phyloP scores from a whole-genome alignment of 352 stramenopile genomes.

The Phytophthora boehmeriae region DNA sequence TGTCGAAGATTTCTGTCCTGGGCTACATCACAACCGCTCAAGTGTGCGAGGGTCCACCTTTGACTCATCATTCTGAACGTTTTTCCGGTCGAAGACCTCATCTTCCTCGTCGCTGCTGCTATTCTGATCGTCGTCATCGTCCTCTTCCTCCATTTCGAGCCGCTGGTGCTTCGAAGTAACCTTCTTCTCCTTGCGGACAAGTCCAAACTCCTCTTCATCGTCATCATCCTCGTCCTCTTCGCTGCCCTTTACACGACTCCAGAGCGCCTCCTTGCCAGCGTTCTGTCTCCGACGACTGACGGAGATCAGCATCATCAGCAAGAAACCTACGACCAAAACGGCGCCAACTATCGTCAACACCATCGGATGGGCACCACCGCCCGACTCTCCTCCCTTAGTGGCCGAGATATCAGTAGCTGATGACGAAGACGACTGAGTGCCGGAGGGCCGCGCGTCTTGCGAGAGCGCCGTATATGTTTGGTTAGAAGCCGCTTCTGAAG shows the following conservation, averaged over 20 bases:
- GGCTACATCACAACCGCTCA: slow-evolving; percentile 55
- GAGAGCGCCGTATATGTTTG: slow-evolving; percentile 20
- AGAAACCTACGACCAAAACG: slow-evolving; percentile 72
- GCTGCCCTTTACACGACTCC: slow-evolving; percentile 72
- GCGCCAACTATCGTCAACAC: slow-evolving; percentile 79
- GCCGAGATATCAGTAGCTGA: slow-evolving; percentile 8
- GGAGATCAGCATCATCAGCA: slow-evolving; percentile 66
- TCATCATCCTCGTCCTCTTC: slow-evolving; percentile 73
- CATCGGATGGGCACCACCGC: slow-evolving; percentile 58
- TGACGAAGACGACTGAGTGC: slow-evolving; percentile 20
- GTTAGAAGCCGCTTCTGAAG: slow-evolving; percentile 14
- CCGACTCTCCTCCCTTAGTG: slow-evolving; percentile 30
- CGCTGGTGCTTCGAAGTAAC: slow-evolving; percentile 42
- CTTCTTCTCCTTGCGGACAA: slow-evolving; percentile 41
- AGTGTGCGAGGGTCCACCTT: slow-evolving; percentile 64
- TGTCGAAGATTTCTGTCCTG: neutral
- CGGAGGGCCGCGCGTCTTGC: slow-evolving; percentile 8
- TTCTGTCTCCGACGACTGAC: slow-evolving; percentile 66
- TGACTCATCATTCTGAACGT: slow-evolving; percentile 36
- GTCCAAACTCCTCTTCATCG: slow-evolving; percentile 64
- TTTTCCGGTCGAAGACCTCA: slow-evolving; percentile 70
- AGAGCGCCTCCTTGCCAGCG: slow-evolving; percentile 57
- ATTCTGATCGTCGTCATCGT: slow-evolving; percentile 37
- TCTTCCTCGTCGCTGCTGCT: slow-evolving; percentile 69
- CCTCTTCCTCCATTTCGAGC: slow-evolving; percentile 39